Evolutionary conservation across 768 basidiomycete species (phyloP).

Genomic region (Hericium alpestre): DNA sequence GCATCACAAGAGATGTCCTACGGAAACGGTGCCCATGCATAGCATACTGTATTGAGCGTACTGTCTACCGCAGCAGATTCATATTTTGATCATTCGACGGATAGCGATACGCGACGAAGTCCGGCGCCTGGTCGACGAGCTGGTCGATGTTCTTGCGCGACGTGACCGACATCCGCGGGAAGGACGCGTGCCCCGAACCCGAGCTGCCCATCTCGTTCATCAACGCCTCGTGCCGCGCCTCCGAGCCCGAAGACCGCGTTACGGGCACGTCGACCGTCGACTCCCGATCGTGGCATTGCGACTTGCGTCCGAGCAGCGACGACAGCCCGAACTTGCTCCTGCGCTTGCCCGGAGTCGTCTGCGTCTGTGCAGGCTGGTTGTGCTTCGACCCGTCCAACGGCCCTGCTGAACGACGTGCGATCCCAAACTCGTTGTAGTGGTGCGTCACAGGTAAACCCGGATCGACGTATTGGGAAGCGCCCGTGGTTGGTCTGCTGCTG

Average conservation of each 20-base stretch:
- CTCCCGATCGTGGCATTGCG: conserved; percentile 15
- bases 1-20: not conserved
- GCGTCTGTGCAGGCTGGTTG: not conserved
- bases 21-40: not conserved
- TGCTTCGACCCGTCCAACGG: conserved; percentile 15
- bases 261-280: conserved; percentile 13
- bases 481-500: conserved; percentile 1
- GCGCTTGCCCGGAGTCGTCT: conserved; percentile 37
- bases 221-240: conserved; percentile 30
- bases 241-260: conserved; percentile 21
- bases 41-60: not conserved
- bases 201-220: conserved; percentile 43
- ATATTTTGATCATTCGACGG: conserved; percentile 67
- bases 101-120: conserved; percentile 82
- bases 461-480: conserved; percentile 12
- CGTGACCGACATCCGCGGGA: conserved; percentile 44
- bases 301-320: conserved; percentile 53
- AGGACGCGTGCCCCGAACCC: conserved; percentile 20
- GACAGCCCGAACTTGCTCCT: conserved; percentile 67
- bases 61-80: conserved; percentile 41
- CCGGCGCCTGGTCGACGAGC: conserved; percentile 73
- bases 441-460: conserved; percentile 15
- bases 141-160: conserved; percentile 67
- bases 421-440: conserved; percentile 65
- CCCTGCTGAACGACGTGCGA: conserved; percentile 48